Base-by-base conservation (phyloP, 1,284 basidiomycete species). In the Microbotryum saponariae region DNA sequence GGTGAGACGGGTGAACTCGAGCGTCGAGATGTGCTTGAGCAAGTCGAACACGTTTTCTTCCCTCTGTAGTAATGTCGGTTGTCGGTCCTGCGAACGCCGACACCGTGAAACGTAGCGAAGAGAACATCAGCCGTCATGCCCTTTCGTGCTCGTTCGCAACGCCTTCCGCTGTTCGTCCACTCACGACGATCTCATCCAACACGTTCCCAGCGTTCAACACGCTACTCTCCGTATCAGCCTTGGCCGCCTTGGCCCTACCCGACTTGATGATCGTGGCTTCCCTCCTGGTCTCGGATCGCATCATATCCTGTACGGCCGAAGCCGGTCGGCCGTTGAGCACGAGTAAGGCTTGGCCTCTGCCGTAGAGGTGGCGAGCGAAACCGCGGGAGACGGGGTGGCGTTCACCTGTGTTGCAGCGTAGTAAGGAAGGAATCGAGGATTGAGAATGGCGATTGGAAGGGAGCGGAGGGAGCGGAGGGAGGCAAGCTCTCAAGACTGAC, bases 191-290 rank as follows among this genome's bases (percentile, higher is more conserved):
- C 42, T 49, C 54, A 2, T 57, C 51, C 33, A 65, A 31, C 7
- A 59, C 60, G 65, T 2, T 56, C 58, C 47, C 71, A 50, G 54
- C 69, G 66, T 58, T 70, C 71, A 73, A 55, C 61, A 76, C 67
- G 20, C 73, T 31, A 9, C 31, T 57, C 5, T 62, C 63, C 56
- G 72, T 66, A 47, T 75, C 62, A 23, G 73, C 61, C 27, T 55
- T 45, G 53, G 73, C 67, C 0, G 71, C 68, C 0, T 75, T 73
- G 10, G 71, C 73, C 42, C 74, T 63, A 0, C 75, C 72, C 58
- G 75, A 74, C 33, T 74, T 68, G 9, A 76, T 63, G 12, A 76
- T 69, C 5, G 73, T 76, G 2, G 71, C 68, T 74, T 54, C 58
- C 23, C 54, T 57, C 12, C 33, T 27, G 21, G n/a, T 27, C 33